Evolutionary conservation across 345 rosid species (phyloP), one percentile per base, ranked within the genome.

Genomic region (Conringia planisiliqua): DNA sequence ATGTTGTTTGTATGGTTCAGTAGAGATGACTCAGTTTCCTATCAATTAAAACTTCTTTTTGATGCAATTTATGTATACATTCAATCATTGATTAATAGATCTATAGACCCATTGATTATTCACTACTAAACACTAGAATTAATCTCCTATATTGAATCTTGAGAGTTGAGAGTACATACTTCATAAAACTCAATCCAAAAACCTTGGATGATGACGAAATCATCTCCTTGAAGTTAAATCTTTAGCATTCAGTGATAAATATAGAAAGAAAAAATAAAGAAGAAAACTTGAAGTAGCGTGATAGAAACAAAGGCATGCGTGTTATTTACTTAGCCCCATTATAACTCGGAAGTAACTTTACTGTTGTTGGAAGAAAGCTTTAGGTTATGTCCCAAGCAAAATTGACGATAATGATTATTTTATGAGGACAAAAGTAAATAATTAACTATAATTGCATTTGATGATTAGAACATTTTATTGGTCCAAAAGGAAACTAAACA

Each of bases 321-420:
- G 70, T 43, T 33, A 43, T 54, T 54, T 68, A 75, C 57, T 52
- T 68, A 60, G 62, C 35, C 36, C 62, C 69, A 68, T 68, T 68
- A 62, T 61, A 68, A 68, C 65, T 32, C 26, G 35, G 18, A 50
- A 40, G 64, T 68, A 51, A 75, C 79, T 75, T 75, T 75, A 75
- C 70, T 61, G 79, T 60, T 75, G 63, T 68, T 68, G 47, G 74
- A 61, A 75, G 79, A 68, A 30, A 75, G 3, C 74, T 69, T 33
- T 69, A 40, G 50, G 64, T 62, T 61, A 68, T 75, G 65, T 69
- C 65, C 39, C 64, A 76, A 62, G 70, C 79, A 50, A 50, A 75
- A 61, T 52, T 76, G 62, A n/a, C 3, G 60, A 67, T 61, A 17
- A 57, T 20, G 27, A 60, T 47, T 43, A 32, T 42, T 14, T 11